Evolutionary conservation across 805 yeast genomes (phyloP).

Genomic region (Nakazawaea laoshanensis): DNA sequence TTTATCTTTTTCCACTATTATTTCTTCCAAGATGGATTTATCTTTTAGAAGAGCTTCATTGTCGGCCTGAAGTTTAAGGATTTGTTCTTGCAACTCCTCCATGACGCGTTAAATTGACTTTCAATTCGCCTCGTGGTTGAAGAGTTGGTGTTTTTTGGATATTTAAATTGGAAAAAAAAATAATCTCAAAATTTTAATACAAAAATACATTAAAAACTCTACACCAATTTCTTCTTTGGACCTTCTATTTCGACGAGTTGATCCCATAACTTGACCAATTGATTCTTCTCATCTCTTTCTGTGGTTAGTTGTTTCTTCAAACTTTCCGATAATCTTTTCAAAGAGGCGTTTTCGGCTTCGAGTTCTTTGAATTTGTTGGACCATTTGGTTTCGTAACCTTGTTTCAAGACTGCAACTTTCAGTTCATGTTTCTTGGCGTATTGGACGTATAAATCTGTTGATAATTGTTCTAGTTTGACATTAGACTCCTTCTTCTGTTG

Average conservation of each 20-base stretch:
- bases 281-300: conserved; percentile 52
- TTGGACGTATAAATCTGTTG: conserved; percentile 63
- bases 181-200: no score
- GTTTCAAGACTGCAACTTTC: conserved; percentile 55
- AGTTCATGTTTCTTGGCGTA: conserved; percentile 72
- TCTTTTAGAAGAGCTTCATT: conserved; percentile 2
- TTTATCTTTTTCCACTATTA: conserved; percentile 8
- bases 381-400: conserved; percentile 49
- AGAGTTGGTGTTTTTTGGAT: background rate
- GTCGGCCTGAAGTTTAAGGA: conserved; percentile 3
- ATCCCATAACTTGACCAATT: conserved; percentile 40
- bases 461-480: conserved; percentile 48
- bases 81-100: background rate
- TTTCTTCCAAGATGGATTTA: conserved; percentile 6
- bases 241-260: conserved; percentile 13
- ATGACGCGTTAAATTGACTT: no score
- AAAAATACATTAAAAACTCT: no score
- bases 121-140: no score
- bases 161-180: background rate
- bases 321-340: conserved; percentile 46
- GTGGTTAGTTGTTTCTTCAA: conserved; percentile 35
- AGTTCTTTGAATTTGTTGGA: conserved; percentile 32
- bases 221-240: no score
- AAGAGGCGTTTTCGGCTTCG: conserved; percentile 31
- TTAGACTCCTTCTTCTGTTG: conserved; percentile 42